phyloP scores from a whole-genome alignment of 352 stramenopile species.

The Elongisporangium anandrum region DNA sequence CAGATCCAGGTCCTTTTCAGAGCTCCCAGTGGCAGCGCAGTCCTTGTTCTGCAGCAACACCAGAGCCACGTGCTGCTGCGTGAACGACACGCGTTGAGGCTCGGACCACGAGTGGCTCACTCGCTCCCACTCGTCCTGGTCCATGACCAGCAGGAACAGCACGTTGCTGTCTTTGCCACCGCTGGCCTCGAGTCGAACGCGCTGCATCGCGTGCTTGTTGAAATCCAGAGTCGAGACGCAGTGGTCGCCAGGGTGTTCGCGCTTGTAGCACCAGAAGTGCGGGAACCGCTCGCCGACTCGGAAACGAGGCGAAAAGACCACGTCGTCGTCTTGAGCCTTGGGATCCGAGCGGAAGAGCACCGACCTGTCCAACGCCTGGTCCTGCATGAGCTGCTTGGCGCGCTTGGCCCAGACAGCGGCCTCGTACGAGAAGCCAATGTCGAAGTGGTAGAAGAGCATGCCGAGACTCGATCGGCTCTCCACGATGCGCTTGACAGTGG shows the following conservation, averaged over 20 bases:
- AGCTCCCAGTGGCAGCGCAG: not conserved
- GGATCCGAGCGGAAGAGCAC: slow-evolving; percentile 28
- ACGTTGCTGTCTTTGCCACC: slow-evolving; percentile 16
- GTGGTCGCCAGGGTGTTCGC: not conserved
- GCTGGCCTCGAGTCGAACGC: slow-evolving; percentile 6
- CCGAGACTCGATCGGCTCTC: slow-evolving; percentile 43
- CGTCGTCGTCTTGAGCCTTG: slow-evolving; percentile 1
- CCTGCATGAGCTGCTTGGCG: slow-evolving; percentile 59
- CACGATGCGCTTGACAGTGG: slow-evolving; percentile 59
- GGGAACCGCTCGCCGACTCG: slow-evolving; percentile 56
- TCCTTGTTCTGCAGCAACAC: slow-evolving; percentile 24
- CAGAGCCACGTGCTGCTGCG: slow-evolving; percentile 29
- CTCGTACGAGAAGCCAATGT: slow-evolving; percentile 80
- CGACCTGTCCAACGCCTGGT: slow-evolving; percentile 44
- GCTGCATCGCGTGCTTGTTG: slow-evolving; percentile 10
- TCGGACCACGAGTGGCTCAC: slow-evolving; percentile 10
- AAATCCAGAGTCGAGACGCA: slow-evolving; percentile 56
- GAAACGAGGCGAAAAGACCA: slow-evolving; percentile 45
- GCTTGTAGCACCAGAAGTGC: slow-evolving; percentile 47
- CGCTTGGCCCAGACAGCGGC: slow-evolving; percentile 28
- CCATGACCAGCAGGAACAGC: slow-evolving; percentile 56
- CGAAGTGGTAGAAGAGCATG: slow-evolving; percentile 87
- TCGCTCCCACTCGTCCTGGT: slow-evolving; percentile 12
- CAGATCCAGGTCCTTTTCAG: slow-evolving; percentile 4
- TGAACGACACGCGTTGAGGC: slow-evolving; percentile 8